Evolutionary conservation across 2,329 filamentous ascomycete species (phyloP).

Genomic region (Alternaria arborescens): DNA sequence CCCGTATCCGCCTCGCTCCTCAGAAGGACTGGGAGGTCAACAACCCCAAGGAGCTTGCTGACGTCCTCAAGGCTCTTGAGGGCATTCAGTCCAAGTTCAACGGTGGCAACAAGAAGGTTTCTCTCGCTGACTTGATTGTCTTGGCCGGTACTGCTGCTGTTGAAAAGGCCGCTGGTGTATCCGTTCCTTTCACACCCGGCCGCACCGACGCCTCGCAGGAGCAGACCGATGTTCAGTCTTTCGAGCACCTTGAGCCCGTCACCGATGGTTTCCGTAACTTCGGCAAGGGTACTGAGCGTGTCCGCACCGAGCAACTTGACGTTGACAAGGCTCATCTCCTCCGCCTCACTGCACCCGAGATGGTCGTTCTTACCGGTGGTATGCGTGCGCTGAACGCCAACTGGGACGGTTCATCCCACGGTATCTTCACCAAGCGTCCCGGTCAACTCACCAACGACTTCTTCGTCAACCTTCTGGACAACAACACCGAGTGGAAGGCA

Average conservation of each 20-base stretch:
- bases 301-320: conserved; percentile 72
- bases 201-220: conserved; percentile 76
- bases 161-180: conserved; percentile 72
- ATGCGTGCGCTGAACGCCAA: conserved; percentile 75
- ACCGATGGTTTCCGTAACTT: conserved; percentile 86
- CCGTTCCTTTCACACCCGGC: conserved; percentile 76
- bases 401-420: conserved; percentile 72
- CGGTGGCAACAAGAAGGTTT: conserved; percentile 73
- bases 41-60: conserved; percentile 71
- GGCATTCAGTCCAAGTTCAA: conserved; percentile 73
- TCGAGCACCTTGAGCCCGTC: conserved; percentile 71
- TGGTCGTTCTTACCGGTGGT: conserved; percentile 76
- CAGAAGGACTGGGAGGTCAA: conserved; percentile 78
- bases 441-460: conserved; percentile 80
- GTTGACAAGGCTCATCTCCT: conserved; percentile 77
- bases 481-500: conserved; percentile 70
- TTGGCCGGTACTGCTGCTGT: conserved; percentile 75
- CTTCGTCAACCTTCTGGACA: conserved; percentile 80
- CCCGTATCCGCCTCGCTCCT: conserved; percentile 76
- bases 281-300: conserved; percentile 68
- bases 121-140: conserved; percentile 80
- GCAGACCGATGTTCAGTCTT: conserved; percentile 73
- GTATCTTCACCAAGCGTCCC: conserved; percentile 73
- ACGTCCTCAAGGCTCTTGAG: conserved; percentile 70
- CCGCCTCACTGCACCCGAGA: conserved; percentile 73